Percentiles rank a stretch among this genome's conserved stretches.
These are phyloP conservation scores for Paralagenidium karlingii DNA, from an alignment of 352 stramenopile species.

Conservation along the genomic window DNA sequence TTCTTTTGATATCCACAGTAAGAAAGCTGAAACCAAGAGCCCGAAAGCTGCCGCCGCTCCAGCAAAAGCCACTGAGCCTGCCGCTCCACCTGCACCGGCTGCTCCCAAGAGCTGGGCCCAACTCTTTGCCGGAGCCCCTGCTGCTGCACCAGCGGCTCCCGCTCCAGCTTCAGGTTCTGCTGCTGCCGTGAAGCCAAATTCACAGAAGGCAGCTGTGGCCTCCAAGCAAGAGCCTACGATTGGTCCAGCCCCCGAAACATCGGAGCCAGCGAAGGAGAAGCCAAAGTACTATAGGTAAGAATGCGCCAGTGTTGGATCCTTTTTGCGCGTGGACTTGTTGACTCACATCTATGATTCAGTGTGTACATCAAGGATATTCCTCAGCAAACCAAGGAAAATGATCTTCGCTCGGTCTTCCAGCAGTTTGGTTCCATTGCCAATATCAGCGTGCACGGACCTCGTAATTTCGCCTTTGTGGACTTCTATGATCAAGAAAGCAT, in stretches of 20 bases:
- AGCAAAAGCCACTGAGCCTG: conserved; percentile 1
- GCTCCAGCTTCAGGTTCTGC: conserved; percentile 12
- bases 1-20: conserved; percentile 1
- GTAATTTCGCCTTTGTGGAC: conserved; percentile 77
- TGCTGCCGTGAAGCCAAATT: conserved; percentile 5
- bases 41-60: too few species aligned
- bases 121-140: conserved; percentile 19
- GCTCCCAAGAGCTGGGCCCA: conserved; percentile 44
- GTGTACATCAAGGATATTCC: conserved; percentile 74
- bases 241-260: conserved; percentile 7
- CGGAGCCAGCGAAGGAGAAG: conserved; percentile 29
- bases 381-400: conserved; percentile 48
- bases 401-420: conserved; percentile 74
- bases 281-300: conserved; percentile 23
- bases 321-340: too few species aligned
- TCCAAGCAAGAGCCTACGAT: too few species aligned
- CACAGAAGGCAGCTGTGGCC: conserved; percentile 2
- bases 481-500: conserved; percentile 68
- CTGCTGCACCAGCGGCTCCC: conserved; percentile 6
- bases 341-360: conserved; percentile 12
- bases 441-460: conserved; percentile 37
- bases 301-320: neutral
- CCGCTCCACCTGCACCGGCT: conserved; percentile 12
- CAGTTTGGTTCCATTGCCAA: conserved; percentile 58
- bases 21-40: conserved; percentile 1